Conservation (phyloP, 805 yeast genomes). For the Metschnikowia lochheadii region DNA sequence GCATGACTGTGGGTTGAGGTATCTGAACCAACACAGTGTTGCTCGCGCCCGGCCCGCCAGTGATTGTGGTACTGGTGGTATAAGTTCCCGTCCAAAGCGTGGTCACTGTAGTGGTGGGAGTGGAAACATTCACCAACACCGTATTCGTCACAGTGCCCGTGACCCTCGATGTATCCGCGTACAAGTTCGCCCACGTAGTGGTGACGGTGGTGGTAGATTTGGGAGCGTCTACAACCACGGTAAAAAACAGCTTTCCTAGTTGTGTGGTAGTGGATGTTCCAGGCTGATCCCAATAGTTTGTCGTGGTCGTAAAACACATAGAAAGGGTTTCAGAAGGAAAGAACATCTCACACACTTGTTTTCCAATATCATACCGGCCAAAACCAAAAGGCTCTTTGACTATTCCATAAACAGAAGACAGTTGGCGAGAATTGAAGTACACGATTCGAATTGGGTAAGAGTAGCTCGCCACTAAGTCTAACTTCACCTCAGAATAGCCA, state of each 20-base stretch:
- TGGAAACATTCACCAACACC: slow-evolving; percentile 7
- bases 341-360: slow-evolving; percentile 7
- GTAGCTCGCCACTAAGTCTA: neutral
- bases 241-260: slow-evolving; percentile 8
- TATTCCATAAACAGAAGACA: slow-evolving; percentile 5
- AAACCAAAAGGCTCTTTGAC: slow-evolving; percentile 4
- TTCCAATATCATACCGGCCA: neutral
- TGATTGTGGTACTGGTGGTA: slow-evolving; percentile 6
- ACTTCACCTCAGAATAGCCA: neutral
- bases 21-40: slow-evolving; percentile 9
- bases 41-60: slow-evolving; percentile 4
- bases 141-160: slow-evolving; percentile 7
- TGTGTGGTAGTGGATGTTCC: neutral
- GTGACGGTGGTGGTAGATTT: slow-evolving; percentile 1
- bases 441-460: slow-evolving; percentile 2
- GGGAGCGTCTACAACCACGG: slow-evolving; percentile 14
- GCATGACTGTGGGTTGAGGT: neutral
- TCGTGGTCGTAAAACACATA: slow-evolving; percentile 5
- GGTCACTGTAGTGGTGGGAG: slow-evolving; percentile 3
- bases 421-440: slow-evolving; percentile 8
- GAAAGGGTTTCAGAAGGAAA: neutral
- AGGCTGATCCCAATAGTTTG: slow-evolving; percentile 4
- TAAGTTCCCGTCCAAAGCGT: neutral
- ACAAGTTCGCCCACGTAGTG: neutral
- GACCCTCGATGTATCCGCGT: neutral